phyloP scores from a whole-genome alignment of 2,329 filamentous ascomycete genomes.

The Balansia obtecta region DNA sequence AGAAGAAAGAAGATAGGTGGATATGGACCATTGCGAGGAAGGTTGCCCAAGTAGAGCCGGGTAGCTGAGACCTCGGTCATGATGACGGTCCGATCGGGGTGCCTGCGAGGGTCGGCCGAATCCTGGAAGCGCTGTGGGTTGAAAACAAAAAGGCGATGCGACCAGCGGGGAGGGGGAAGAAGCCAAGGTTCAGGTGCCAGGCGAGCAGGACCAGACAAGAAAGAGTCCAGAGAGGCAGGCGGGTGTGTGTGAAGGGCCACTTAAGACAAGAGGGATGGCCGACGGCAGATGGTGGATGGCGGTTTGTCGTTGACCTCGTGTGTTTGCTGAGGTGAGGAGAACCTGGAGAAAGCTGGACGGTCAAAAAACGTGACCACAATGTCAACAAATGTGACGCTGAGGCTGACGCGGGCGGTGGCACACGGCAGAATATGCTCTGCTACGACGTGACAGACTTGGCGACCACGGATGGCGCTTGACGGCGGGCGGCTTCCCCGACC shows the following conservation, averaged over 20 bases:
- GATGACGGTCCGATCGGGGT: constrained; percentile 20
- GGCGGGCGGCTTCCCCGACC: no score
- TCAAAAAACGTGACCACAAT: constrained; percentile 5
- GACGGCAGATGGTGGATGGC: background rate
- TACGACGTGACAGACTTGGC: no score
- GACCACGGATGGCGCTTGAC: no score
- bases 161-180: no score
- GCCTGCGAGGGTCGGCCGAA: background rate
- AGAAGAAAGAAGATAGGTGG: constrained; percentile 9
- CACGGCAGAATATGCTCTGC: constrained; percentile 5
- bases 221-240: background rate
- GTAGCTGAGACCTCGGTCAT: constrained; percentile 85
- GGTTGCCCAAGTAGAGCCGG: constrained; percentile 93
- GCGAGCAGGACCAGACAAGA: background rate
- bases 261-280: background rate
- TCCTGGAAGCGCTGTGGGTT: constrained; percentile 3
- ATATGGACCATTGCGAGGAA: constrained; percentile 77
- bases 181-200: no score
- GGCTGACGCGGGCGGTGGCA: constrained; percentile 8
- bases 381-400: constrained; percentile 5
- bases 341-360: constrained; percentile 1
- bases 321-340: constrained; percentile 3
- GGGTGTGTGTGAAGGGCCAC: background rate
- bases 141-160: background rate
- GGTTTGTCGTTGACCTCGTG: background rate